Percentiles rank a stretch among this genome's conserved stretches.
These are phyloP conservation scores for Aspergillus quadricinctus DNA, from an alignment of 2,329 filamentous ascomycete species.

Conservation along the genomic window DNA sequence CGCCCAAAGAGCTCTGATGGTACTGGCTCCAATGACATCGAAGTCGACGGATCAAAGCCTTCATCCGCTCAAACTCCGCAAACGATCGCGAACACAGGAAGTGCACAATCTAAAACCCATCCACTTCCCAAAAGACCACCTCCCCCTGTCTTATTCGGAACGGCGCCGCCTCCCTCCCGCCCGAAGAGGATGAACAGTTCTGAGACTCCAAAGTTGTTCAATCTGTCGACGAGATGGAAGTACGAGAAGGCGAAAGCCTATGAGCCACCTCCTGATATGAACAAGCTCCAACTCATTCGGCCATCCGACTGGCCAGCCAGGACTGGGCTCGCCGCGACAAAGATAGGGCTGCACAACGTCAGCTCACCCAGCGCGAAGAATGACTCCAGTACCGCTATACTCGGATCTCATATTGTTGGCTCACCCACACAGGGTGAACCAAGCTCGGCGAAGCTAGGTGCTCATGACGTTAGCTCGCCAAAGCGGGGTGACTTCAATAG, in stretches of 20 bases:
- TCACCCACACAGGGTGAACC: neutral
- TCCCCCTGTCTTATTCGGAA: conserved; percentile 17
- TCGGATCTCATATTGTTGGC: neutral
- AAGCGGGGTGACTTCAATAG: neutral
- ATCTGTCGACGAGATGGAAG: conserved; percentile 23
- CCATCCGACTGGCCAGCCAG: conserved; percentile 29
- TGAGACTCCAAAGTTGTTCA: conserved; percentile 13
- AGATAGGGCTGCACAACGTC: neutral
- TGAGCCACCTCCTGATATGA: conserved; percentile 35
- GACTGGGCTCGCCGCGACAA: neutral
- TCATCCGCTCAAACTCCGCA: neutral
- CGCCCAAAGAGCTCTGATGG: neutral
- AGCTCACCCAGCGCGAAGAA: neutral
- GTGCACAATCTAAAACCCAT: neutral
- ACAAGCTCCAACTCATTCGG: conserved; percentile 31
- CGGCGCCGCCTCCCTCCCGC: neutral
- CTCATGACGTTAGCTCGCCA: neutral
- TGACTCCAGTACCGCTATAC: neutral
- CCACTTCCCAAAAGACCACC: neutral
- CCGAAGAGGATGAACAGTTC: conserved; percentile 2
- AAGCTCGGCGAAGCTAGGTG: neutral
- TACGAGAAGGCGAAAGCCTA: conserved; percentile 28
- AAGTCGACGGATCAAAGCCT: neutral
- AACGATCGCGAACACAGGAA: neutral
- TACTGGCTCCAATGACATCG: neutral